Base-by-base conservation (phyloP, 2,329 filamentous ascomycete species). In the Phyllosticta paracitricarpa region DNA sequence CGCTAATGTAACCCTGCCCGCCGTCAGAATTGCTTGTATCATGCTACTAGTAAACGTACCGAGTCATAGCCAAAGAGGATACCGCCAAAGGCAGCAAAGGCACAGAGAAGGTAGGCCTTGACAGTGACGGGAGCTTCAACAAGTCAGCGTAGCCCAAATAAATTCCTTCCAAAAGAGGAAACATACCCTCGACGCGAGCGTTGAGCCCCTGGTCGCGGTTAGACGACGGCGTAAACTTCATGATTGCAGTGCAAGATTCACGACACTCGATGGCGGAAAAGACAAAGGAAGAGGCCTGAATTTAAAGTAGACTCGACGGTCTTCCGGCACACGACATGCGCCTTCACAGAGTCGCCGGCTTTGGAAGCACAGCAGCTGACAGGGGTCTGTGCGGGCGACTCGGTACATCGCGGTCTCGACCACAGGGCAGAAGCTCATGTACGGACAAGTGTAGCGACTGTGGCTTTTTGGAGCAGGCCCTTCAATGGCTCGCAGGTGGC, bases 21-120 rank as follows among this genome's bases (percentile, higher is more conserved):
- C 40, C n/a, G 14, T 48, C 14, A 48, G 40, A 19, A 48, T 17
- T 14, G 17, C 3, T 48, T n/a, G 2, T 6, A 48, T 17, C 14
- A n/a, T 4, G 7, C 2, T 2, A 17, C 2, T 7, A n/a, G 40
- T n/a, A n/a, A n/a, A 4, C 14, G 7, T 48, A 48, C 88, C 52
- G 87, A 89, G 69, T 91, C 88, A 75, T 89, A 91, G 57, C 88
- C 88, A 75, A 90, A 89, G 78, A 90, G 87, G 75, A 89, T 88
- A 66, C 78, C 77, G 64, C 78, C 78, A 64, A 79, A 79, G n/a
- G 77, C 75, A 3, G 77, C 77, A 62, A 79, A 79, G 35, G 75
- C 76, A 66, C 77, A 79, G 25, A 79, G 69, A 30, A 77, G 64
- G 63, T 77, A 77, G 60, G 76, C 76, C 64, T 77, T 77, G 62